These are phyloP conservation scores for Jimgerdemannia lactiflua DNA, from an alignment of 192 early-diverging fungal species.

Conservation along the genomic window DNA sequence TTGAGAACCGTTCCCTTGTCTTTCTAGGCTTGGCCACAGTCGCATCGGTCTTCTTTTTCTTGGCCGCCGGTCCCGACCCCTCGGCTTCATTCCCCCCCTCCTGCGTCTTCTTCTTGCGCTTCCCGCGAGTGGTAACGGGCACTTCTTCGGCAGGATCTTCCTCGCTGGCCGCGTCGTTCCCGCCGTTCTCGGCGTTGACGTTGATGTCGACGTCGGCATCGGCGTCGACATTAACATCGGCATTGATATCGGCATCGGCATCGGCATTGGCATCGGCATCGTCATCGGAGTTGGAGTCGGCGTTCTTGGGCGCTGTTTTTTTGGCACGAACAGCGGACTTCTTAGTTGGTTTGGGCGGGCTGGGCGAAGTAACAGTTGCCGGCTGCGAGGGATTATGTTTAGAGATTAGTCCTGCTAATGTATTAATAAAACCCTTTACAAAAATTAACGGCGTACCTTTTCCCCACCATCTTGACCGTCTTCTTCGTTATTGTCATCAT, in stretches of 20 bases:
- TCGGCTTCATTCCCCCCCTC: too few species aligned
- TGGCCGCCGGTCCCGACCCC: background rate
- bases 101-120: background rate
- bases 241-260: too few species aligned
- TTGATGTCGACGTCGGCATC: too few species aligned
- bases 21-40: background rate
- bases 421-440: background rate
- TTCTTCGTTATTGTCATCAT: background rate
- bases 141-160: background rate
- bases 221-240: too few species aligned
- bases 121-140: background rate
- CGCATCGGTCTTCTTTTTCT: background rate
- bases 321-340: too few species aligned
- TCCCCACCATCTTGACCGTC: background rate
- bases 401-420: background rate
- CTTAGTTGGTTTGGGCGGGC: too few species aligned
- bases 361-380: too few species aligned
- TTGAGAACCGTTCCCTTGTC: background rate
- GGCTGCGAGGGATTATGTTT: background rate
- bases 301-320: too few species aligned
- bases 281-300: too few species aligned
- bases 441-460: background rate
- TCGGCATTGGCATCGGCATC: too few species aligned
- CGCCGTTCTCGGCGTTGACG: too few species aligned
- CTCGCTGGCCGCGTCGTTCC: too few species aligned